Evolutionary conservation across 202 grass and related monocot species (phyloP), one percentile per base, ranked within the genome.

Genomic region (Saccharum hybrid): DNA sequence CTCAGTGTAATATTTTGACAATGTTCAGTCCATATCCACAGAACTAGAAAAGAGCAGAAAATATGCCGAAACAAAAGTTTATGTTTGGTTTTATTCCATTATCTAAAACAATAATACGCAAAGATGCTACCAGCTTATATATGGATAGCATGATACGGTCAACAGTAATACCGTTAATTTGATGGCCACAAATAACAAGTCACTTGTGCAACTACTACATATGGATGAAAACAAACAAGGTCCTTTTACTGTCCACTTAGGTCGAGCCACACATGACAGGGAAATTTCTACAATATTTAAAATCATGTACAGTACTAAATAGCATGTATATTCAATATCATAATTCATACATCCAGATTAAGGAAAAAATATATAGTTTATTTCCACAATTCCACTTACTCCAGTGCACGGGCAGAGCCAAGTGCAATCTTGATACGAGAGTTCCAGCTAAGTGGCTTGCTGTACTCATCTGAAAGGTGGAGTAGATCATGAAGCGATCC

Each of bases 401-500:
- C 96, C 66, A 98, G 76, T 73, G 91, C 91, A 77, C 93, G 89
- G 45, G 96, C 93, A 80, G 93, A 91, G 21, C 96, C 96, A 31
- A 98, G 87, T 74, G 96, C 96, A 12, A 98, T 94, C 84, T 94
- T 98, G 51, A 98, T 80, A 60, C 91, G 90, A 54, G 91, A 62
- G 79, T 91, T 96, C 96, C 96, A 98, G 51, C 86, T 90, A 68
- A 98, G 91, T 78, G 90, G 90, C 41, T 94, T 92, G 82, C 82
- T 94, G 75, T 90, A 80, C 76, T 95, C 96, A 0, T 95, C 90
- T 76, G 85, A 86, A 74, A 94, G 42, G 68, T 96, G 93, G 46
- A 98, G 90, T 75, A 95, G 86, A 84, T 96, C 93, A 90, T 96
- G 91, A 77, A 98, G 80, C 10, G 93, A 94, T n/a, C 93, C 93